Base-by-base conservation (phyloP, 2,329 filamentous ascomycete species). In the Diaporthe ampelina region DNA sequence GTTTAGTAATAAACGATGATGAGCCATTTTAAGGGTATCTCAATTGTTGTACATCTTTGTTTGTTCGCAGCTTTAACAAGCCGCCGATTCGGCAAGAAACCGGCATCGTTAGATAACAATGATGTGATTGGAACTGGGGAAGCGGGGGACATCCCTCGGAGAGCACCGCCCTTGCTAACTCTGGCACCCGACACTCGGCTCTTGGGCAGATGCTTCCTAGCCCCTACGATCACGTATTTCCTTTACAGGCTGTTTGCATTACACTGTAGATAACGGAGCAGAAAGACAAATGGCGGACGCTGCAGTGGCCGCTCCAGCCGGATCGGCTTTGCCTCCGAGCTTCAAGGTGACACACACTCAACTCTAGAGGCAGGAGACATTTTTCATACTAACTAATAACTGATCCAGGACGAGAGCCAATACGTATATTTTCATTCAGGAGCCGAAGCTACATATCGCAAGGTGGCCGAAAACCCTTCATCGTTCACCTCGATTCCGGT, bases 361-460 rank as follows among this genome's bases (percentile, higher is more conserved):
- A n/a, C 6, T n/a, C 19, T 45, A 17, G 48, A 35, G 8, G 7
- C 6, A 26, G 13, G 29, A 19, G 10, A 4, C 2, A 17, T 13
- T 3, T 24, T 15, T 13, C 1, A 8, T 24, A 10, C 45, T 67
- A 1, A 67, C 19, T 13, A 19, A 54, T 13, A 29, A 29, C 29
- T 6, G 4, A 29, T n/a, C 0, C 26, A 54, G 24, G 63, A 81
- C 73, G 75, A 77, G 13, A 70, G 69, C 37, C 69, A 80, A 72
- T 81, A 81, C 59, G 80, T 81, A 10, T 81, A 81, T 73, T 81
- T 81, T 67, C 80, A 81, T 63, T 81, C 80, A 1, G 80, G 80
- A n/a, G 75, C 79, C 24, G 79, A 81, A 70, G 78, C 78, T 7
- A 81, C 80, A 1, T 81, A 81, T 68, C 79, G 80, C 56, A 78